Evolutionary conservation across 2,329 filamentous ascomycete genomes (phyloP).

Genomic region (Claviceps arundinis): DNA sequence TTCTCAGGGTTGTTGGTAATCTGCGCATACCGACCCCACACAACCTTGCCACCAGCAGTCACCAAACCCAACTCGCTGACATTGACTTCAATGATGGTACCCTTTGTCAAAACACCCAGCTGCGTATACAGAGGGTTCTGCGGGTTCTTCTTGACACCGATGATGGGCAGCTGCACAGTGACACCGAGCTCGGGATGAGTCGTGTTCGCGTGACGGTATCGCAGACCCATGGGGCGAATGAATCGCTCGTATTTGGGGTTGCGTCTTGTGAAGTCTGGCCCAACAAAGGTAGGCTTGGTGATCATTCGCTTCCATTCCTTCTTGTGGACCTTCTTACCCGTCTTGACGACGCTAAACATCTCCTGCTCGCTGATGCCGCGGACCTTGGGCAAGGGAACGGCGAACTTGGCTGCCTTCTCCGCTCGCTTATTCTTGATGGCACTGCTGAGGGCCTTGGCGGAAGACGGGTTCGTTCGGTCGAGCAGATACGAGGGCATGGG

Average conservation of each 20-base stretch:
- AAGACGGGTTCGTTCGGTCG: conserved; percentile 54
- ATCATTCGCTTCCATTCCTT: conserved; percentile 66
- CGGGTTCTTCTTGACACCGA: conserved; percentile 54
- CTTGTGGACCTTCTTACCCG: conserved; percentile 86
- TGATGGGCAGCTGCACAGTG: conserved; percentile 75
- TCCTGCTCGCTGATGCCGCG: conserved; percentile 85
- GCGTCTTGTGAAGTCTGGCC: conserved; percentile 74
- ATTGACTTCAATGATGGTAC: conserved; percentile 75
- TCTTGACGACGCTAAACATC: conserved; percentile 95
- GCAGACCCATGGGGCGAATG: conserved; percentile 35
- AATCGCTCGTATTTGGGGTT: conserved; percentile 65
- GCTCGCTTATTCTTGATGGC: conserved; percentile 92
- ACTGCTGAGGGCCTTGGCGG: conserved; percentile 57
- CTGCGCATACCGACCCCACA: conserved; percentile 71
- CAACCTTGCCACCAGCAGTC: conserved; percentile 82
- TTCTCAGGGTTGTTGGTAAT: conserved; percentile 35
- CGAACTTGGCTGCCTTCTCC: conserved; percentile 90
- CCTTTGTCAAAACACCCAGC: conserved; percentile 77
- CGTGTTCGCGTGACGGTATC: conserved; percentile 40
- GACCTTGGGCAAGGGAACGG: conserved; percentile 86
- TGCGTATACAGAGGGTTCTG: conserved; percentile 87
- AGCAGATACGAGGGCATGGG: conserved; percentile 88
- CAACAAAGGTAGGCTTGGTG: conserved; percentile 59
- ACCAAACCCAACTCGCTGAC: conserved; percentile 83
- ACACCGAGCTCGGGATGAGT: conserved; percentile 69